Evolutionary conservation across 495 filamentous ascomycete species (phyloP).

Genomic region (Penicillium pulvis): DNA sequence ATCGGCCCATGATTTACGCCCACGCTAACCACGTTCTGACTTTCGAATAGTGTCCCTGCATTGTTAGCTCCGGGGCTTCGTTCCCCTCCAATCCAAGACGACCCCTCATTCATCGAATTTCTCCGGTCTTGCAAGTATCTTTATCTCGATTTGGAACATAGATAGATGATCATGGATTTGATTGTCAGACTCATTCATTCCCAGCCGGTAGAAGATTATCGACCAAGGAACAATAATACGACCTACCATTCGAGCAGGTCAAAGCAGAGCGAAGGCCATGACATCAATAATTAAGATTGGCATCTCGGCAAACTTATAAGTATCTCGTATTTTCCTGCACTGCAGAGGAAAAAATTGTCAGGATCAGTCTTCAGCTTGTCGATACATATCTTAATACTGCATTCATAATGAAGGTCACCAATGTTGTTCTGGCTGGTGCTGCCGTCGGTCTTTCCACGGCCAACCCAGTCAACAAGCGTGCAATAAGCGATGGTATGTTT

Average conservation of each 20-base stretch:
- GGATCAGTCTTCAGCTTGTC: not conserved
- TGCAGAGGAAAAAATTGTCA: not conserved
- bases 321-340: not conserved
- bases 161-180: not conserved
- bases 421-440: conserved; percentile 11
- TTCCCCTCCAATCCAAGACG: not conserved
- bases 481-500: conserved; percentile 12
- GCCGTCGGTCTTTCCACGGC: conserved; percentile 15
- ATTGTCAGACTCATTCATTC: not conserved
- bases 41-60: not conserved
- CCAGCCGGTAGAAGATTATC: not conserved
- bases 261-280: not conserved
- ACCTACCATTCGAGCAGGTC: not conserved
- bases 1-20: not conserved
- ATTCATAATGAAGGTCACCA: conserved; percentile 21
- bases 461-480: conserved; percentile 18
- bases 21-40: not conserved
- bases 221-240: not conserved
- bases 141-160: not conserved
- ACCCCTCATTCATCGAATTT: not conserved
- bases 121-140: not conserved
- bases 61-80: not conserved
- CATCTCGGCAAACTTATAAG: not conserved
- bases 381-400: not conserved
- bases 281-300: not conserved